Percentiles rank a stretch among this genome's conserved stretches.
Evolutionary conservation across 2,329 filamentous ascomycete species (phyloP).

Genomic region (Verticillium isaacii): DNA sequence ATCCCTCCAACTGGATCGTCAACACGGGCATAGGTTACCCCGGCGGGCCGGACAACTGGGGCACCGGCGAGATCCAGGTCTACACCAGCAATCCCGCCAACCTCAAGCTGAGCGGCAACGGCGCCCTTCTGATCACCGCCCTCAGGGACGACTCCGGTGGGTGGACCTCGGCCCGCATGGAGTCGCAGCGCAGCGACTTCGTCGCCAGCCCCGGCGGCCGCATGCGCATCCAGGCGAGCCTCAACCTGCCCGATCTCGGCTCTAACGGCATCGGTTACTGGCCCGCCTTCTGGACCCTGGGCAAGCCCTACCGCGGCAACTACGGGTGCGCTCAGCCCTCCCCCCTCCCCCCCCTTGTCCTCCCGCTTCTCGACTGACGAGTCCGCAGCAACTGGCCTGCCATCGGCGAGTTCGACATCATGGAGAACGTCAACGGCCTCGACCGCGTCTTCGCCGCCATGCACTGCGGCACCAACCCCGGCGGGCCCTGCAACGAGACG

Average conservation of each 20-base stretch:
- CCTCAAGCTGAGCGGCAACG: conserved; percentile 42
- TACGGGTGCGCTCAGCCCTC: conserved; percentile 15
- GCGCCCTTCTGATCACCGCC: conserved; percentile 40
- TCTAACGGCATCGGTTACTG: conserved; percentile 34
- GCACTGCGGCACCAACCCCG: conserved; percentile 34
- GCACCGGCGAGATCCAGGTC: conserved; percentile 41
- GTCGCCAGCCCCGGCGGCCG: conserved; percentile 24
- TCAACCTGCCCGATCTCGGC: conserved; percentile 34
- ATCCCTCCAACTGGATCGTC: conserved; percentile 35
- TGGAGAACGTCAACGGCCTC: conserved; percentile 37
- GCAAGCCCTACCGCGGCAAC: conserved; percentile 29
- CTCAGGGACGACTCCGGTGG: conserved; percentile 26
- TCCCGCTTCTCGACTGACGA: not conserved
- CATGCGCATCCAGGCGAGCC: conserved; percentile 31
- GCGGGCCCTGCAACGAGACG: conserved; percentile 38
- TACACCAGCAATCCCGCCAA: conserved; percentile 37
- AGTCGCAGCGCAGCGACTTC: conserved; percentile 29
- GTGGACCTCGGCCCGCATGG: conserved; percentile 42
- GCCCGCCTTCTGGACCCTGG: conserved; percentile 43
- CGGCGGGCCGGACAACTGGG: conserved; percentile 40
- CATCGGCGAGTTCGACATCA: conserved; percentile 39
- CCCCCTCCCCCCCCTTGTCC: not conserved
- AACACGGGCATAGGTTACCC: conserved; percentile 40
- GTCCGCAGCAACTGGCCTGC: conserved; percentile 30
- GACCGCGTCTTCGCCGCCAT: conserved; percentile 27